Evolutionary conservation across 2,329 filamentous ascomycete genomes (phyloP).

Genomic region (Pseudogymnoascus sp.): DNA sequence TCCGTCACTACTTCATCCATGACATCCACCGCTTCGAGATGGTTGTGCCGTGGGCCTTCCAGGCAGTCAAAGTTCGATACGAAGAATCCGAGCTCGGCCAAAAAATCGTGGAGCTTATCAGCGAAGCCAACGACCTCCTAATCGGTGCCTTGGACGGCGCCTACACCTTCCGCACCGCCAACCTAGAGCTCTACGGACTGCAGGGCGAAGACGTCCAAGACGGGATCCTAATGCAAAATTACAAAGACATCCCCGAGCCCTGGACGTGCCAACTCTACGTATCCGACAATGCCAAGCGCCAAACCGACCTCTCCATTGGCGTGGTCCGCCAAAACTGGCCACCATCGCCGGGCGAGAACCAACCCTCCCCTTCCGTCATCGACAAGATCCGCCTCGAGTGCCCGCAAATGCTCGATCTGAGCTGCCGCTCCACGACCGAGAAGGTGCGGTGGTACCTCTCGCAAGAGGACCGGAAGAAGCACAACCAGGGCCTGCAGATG

Average conservation of each 20-base stretch:
- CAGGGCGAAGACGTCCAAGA: constrained; percentile 49
- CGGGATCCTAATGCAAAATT: constrained; percentile 56
- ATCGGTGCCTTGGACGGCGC: constrained; percentile 54
- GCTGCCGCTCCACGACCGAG: constrained; percentile 52
- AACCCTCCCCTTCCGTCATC: constrained; percentile 23
- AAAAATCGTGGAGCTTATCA: constrained; percentile 29
- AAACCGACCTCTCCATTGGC: constrained; percentile 44
- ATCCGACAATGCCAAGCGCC: constrained; percentile 53
- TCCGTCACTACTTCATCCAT: constrained; percentile 81
- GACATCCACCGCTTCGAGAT: constrained; percentile 66
- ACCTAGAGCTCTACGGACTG: constrained; percentile 66
- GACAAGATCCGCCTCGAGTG: constrained; percentile 44
- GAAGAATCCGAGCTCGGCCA: constrained; percentile 53
- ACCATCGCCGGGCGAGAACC: constrained; percentile 22
- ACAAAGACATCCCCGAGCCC: constrained; percentile 64
- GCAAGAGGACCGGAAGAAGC: constrained; percentile 40
- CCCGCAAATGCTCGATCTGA: constrained; percentile 47
- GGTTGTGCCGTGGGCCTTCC: constrained; percentile 71
- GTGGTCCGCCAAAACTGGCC: constrained; percentile 29
- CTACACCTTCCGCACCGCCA: constrained; percentile 63
- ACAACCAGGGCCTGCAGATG: constrained; percentile 41
- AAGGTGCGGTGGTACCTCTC: constrained; percentile 50
- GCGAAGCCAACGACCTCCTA: constrained; percentile 70
- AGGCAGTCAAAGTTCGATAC: constrained; percentile 66
- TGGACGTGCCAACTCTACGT: constrained; percentile 72